Base-by-base conservation (phyloP, 179 eudicot species). In the Patellifolia procumbens region DNA sequence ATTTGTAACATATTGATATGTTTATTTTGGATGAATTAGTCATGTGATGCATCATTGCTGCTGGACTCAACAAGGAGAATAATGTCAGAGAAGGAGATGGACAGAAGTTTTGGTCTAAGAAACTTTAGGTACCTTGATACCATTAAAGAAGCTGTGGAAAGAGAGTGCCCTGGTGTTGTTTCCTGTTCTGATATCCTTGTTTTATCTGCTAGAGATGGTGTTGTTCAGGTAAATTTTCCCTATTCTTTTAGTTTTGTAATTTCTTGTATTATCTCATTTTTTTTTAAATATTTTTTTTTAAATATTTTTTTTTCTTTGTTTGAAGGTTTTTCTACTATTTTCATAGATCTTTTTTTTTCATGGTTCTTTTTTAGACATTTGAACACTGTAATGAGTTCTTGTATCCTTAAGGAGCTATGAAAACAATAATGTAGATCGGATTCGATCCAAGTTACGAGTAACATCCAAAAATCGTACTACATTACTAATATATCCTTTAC, bases 111-210 rank as follows among this genome's bases (percentile, higher is more conserved):
- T 83, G 99, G 99, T 11, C 74, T 95, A 72, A 91, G 99, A 81
- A 95, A 95, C 79, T 95, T 95, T 49, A 90, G 98, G 83, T 95
- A 95, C 85, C 87, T 95, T 70, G 99, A 95, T 73, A 83, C 88
- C 80, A 95, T 95, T 60, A 95, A 95, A 75, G 99, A 93, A 77
- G 97, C 99, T 80, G 72, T 95, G 22, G 99, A 95, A 81, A 90
- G 99, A 74, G 99, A 95, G 84, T 95, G 99, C 80, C 97, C 99
- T 52, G 97, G 92, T 35, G 95, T 93, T 71, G 99, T 95, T 55
- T 95, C 99, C 46, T 95, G 99, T 78, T 74, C 99, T 55, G 99
- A 95, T 81, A 95, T 95, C 73, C 95, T 95, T 55, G 99, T 95
- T 1, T 75, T 95, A 66, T 93, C 99, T 20, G 99, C 88, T 3